Conservation (phyloP, 108 stramenopile genomes). For the Pelagomonas calceolata region DNA sequence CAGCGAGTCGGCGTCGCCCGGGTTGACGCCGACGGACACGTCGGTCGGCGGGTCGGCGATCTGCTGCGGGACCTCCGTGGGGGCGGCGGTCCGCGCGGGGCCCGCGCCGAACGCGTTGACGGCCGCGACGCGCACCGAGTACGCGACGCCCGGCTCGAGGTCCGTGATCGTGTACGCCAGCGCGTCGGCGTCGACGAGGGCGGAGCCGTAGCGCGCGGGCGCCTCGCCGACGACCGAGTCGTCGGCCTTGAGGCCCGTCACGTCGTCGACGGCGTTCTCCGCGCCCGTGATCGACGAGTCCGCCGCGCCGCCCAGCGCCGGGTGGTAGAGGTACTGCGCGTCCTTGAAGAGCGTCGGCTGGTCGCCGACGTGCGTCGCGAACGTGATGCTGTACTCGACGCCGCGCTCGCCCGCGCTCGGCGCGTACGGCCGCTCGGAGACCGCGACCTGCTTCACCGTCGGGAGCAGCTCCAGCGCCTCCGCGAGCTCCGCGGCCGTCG, state of each 20-base stretch:
- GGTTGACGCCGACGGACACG: slow-evolving; percentile 50
- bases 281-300: slow-evolving; percentile 44
- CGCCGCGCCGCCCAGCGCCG: slow-evolving; percentile 44
- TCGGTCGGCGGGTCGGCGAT: slow-evolving; percentile 44
- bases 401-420: slow-evolving; percentile 32
- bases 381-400: slow-evolving; percentile 46
- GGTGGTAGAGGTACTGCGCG: slow-evolving; percentile 25
- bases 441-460: slow-evolving; percentile 25
- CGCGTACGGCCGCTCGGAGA: slow-evolving; percentile 25
- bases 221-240: slow-evolving; percentile 45
- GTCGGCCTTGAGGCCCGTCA: slow-evolving; percentile 20
- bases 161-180: slow-evolving; percentile 43
- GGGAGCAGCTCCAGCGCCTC: slow-evolving; percentile 41
- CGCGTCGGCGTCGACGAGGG: slow-evolving; percentile 27
- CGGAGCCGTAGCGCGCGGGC: slow-evolving; percentile 45
- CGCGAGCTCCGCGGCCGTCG: slow-evolving; percentile 43
- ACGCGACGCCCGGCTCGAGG: slow-evolving; percentile 50
- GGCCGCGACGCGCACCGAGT: slow-evolving; percentile 57
- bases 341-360: slow-evolving; percentile 44
- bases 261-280: slow-evolving; percentile 38
- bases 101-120: slow-evolving; percentile 59
- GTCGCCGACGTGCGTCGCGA: slow-evolving; percentile 43
- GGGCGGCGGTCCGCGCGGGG: slow-evolving; percentile 20
- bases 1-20: slow-evolving; percentile 46
- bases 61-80: slow-evolving; percentile 44